phyloP scores from a whole-genome alignment of 2,329 filamentous ascomycete genomes.

The Fusarium anthophilum region DNA sequence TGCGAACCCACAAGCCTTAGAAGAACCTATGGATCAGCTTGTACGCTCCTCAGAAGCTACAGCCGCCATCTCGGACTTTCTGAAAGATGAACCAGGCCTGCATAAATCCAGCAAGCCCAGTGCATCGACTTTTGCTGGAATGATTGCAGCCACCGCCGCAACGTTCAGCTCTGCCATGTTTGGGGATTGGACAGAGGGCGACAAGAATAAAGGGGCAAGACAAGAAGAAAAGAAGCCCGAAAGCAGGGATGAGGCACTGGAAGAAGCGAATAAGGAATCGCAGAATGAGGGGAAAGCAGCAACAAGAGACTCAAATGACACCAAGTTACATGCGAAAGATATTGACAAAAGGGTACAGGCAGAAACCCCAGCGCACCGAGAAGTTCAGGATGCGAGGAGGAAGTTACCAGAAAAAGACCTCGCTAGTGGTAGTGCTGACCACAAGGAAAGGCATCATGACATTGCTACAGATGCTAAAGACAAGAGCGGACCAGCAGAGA shows the following conservation, averaged over 20 bases:
- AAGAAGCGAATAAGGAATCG: not conserved
- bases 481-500: not conserved
- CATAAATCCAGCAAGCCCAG: not conserved
- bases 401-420: slow-evolving; percentile 37
- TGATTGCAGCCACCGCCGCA: slow-evolving; percentile 36
- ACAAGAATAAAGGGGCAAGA: slow-evolving; percentile 51
- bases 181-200: slow-evolving; percentile 44
- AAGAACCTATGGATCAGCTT: not conserved
- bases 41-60: not conserved
- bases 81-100: not conserved
- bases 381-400: not conserved
- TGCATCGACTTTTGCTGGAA: slow-evolving; percentile 13
- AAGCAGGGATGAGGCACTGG: not conserved
- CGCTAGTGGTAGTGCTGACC: slow-evolving; percentile 39
- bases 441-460: slow-evolving; percentile 10
- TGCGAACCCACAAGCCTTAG: slow-evolving; percentile 2
- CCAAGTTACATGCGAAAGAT: not conserved
- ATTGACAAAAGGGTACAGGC: slow-evolving; percentile 43
- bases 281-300: not conserved
- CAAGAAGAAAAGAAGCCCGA: slow-evolving; percentile 22
- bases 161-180: slow-evolving; percentile 28
- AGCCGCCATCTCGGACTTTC: not conserved
- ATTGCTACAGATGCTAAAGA: slow-evolving; percentile 7
- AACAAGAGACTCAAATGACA: not conserved
- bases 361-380: slow-evolving; percentile 1